Evolutionary conservation across 352 stramenopile species (phyloP), one percentile per base, ranked within the genome.

Genomic region (Globisporangium cystogenes): DNA sequence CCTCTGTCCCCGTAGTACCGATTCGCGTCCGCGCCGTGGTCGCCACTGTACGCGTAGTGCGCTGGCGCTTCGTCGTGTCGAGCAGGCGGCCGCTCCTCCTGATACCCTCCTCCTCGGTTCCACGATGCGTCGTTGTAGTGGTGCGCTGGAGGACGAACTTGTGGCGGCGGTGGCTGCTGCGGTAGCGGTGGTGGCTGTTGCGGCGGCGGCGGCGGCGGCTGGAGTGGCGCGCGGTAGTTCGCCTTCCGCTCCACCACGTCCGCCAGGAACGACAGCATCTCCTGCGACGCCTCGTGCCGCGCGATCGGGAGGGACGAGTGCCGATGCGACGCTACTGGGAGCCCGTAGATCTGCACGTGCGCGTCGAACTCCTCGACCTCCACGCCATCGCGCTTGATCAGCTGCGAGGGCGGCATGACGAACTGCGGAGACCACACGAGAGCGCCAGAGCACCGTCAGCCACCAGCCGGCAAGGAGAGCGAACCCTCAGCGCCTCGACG

Each of bases 211-310:
- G 26, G 16, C 18, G 1, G 16, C 11, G 43, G 12, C 24, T 16
- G 23, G 3, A 12, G 43, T 7, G 43, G 23, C n/a, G 15, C 16
- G 15, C 11, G 16, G 14, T 24, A 36, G 20, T 20, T 57, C 18
- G 37, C 60, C 14, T 68, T 65, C 33, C 74, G 60, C 16, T 62
- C 37, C 16, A 73, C 53, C 39, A 84, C 39, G 35, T 67, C 44
- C 11, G 71, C 70, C 33, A 82, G 45, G 39, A 86, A 80, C 10
- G 51, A 49, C 60, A 86, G 67, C 3, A 82, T 55, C 18, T 54
- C 59, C 27, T 86, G 59, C 14, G 64, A 64, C n/a, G 62, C 62
- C 27, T 82, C 72, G 14, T 64, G 61, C 55, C 69, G 70, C 4
- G 61, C 74, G 20, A 67, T 61, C 10, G 57, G 41, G 18, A 66